phyloP scores from a whole-genome alignment of 2,329 filamentous ascomycete species.

The Trichoderma sp. region DNA sequence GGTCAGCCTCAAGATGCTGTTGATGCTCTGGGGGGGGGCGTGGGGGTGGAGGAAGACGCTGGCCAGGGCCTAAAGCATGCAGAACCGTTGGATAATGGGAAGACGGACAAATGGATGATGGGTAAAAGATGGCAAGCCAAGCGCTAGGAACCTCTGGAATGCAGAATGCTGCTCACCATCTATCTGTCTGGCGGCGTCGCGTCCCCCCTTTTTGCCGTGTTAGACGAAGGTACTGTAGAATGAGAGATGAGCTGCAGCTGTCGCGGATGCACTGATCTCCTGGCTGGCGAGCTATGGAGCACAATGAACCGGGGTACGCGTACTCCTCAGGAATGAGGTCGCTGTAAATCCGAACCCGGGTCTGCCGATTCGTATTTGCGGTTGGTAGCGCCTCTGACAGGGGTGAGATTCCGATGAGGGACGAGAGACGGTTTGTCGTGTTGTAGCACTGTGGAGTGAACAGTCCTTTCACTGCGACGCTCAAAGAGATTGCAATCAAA shows the following conservation, averaged over 20 bases:
- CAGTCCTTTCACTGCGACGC: neutral
- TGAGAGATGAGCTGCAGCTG: slow-evolving; percentile 5
- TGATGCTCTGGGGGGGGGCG: neutral
- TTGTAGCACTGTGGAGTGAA: too few species aligned
- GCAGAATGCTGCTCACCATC: neutral
- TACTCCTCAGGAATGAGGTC: neutral
- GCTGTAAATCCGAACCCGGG: neutral
- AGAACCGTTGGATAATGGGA: neutral
- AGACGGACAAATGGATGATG: neutral
- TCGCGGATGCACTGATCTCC: neutral
- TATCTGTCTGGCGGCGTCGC: neutral
- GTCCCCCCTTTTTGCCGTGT: slow-evolving; percentile 9
- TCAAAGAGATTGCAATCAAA: neutral
- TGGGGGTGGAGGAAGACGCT: neutral
- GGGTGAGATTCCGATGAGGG: neutral
- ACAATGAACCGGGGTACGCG: neutral
- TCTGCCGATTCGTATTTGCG: slow-evolving; percentile 1
- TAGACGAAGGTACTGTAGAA: neutral
- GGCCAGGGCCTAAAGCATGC: neutral
- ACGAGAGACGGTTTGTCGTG: neutral
- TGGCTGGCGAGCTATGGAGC: neutral
- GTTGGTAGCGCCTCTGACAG: neutral
- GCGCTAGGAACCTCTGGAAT: neutral
- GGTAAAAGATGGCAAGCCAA: neutral
- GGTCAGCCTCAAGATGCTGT: neutral